Conservation (phyloP, 1,284 basidiomycete genomes). For the Kalmanozyma brasiliensis region DNA sequence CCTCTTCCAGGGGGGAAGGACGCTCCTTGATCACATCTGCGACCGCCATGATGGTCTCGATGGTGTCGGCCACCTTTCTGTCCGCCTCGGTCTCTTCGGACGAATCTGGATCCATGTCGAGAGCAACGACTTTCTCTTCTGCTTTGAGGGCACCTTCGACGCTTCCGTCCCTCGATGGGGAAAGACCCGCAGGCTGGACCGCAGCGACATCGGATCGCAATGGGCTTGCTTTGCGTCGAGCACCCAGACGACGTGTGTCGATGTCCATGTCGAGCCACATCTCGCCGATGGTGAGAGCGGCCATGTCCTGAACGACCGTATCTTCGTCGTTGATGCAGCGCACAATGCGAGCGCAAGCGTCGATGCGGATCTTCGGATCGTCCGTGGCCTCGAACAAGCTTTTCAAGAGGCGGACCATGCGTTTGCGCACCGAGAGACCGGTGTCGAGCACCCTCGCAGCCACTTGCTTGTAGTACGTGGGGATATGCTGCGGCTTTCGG, state of each 20-base stretch:
- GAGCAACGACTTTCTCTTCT: background rate
- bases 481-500: constrained; percentile 82
- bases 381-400: constrained; percentile 79
- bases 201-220: constrained; percentile 7
- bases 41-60: constrained; percentile 82
- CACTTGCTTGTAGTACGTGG: constrained; percentile 85
- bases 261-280: constrained; percentile 77
- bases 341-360: constrained; percentile 85
- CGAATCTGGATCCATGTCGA: constrained; percentile 4
- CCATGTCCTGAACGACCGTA: constrained; percentile 85
- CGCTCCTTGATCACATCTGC: constrained; percentile 82
- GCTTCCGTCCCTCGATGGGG: constrained; percentile 3
- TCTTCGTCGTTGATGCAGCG: constrained; percentile 89
- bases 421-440: constrained; percentile 88
- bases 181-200: constrained; percentile 3
- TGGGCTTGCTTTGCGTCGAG: constrained; percentile 24
- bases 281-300: constrained; percentile 86
- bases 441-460: constrained; percentile 90
- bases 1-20: constrained; percentile 83
- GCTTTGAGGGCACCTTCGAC: background rate
- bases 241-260: constrained; percentile 26
- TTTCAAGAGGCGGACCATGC: constrained; percentile 91
- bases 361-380: constrained; percentile 75
- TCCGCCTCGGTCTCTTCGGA: constrained; percentile 22
- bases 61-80: constrained; percentile 71